A percentile compares a stretch with the other conserved stretches of the same genome.
These are phyloP conservation scores for Tieghemostelium lacteum DNA, from an alignment of 78 protist genomes.

Conservation along the genomic window DNA sequence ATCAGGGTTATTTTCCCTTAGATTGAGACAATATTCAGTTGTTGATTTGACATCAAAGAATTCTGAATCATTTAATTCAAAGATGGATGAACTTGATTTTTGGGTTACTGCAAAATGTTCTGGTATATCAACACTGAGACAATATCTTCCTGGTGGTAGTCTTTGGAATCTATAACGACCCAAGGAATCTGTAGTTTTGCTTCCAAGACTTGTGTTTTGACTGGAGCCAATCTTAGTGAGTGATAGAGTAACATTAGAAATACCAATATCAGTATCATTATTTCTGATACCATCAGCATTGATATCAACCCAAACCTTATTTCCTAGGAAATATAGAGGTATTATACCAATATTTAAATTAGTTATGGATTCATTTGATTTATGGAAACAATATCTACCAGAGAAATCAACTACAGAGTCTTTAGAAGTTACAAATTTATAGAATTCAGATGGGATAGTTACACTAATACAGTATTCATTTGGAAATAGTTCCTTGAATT, in stretches of 20 bases:
- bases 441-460: not conserved
- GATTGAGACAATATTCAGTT: no score
- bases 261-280: not conserved
- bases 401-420: not conserved
- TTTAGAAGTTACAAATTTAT: not conserved
- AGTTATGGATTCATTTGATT: not conserved
- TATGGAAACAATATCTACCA: slow-evolving; percentile 25
- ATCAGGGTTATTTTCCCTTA: not conserved
- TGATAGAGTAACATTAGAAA: not conserved
- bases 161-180: slow-evolving; percentile 28
- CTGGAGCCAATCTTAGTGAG: not conserved
- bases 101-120: not conserved
- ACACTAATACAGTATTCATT: slow-evolving; percentile 4
- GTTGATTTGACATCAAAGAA: no score
- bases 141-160: slow-evolving; percentile 35
- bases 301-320: not conserved
- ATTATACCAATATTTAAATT: not conserved
- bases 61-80: no score
- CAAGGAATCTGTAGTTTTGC: not conserved
- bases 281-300: not conserved
- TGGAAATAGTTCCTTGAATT: slow-evolving; percentile 3
- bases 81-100: not conserved
- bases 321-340: not conserved
- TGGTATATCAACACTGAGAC: slow-evolving; percentile 4
- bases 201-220: not conserved